Base-by-base conservation (phyloP, 169 alveolate genomes). In the Miamiensis avidus region DNA sequence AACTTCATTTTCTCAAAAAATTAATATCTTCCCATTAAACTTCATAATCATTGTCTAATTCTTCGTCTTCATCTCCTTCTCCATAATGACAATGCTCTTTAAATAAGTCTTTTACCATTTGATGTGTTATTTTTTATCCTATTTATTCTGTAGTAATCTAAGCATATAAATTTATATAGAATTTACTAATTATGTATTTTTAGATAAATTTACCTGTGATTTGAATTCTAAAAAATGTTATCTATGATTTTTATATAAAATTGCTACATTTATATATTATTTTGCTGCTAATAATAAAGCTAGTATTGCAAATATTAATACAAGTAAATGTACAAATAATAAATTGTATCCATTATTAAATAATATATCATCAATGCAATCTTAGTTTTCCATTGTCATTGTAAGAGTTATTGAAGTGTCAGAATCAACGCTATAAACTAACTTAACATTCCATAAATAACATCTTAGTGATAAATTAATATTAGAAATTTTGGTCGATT, bases 1-100 rank as follows among this genome's bases (percentile, higher is more conserved):
- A 75, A n/a, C 74, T 75, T 29, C 79, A 49, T 30, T 86, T 78
- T 20, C 81, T 28, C 20, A 79, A 79, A 31, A 77, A 77, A 33
- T 69, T 69, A 31, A 77, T 31, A 31, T 77, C 65, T 31, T 85
- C 69, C 65, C 82, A 78, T 26, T 85, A 11, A 11, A 49, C 4
- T 11, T 49, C 20, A 49, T 49, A 49, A 49, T 49, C 20, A 11
- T 49, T 4, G 20, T 49, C 20, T 49, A 20, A 20, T 20, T 49
- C 20, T 49, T 49, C 20, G 20, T 49, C 69, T 49, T 20, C 69
- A 49, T 49, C 4, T 4, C 20, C 4, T 11, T 11, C 69, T 49
- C 20, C 26, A 11, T 49, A 49, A 49, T 4, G 69, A 49, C 4
- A 49, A 11, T 49, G 26, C 4, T 4, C 4, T 11, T 49, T 20